Conservation (phyloP, 768 basidiomycete species). For the Russula sp. region DNA sequence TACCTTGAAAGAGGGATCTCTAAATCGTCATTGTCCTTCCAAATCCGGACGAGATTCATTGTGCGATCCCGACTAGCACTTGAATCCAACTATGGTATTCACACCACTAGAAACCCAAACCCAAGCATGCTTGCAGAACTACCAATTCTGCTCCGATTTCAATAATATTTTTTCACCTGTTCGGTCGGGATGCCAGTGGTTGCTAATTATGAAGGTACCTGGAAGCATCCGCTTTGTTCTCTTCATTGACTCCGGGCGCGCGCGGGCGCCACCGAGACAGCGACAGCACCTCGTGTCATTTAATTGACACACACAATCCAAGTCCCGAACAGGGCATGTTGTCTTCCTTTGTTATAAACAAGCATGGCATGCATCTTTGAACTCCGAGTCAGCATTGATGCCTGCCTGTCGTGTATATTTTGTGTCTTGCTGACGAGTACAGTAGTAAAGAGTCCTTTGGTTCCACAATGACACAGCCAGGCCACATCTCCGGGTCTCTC, state of each 20-base stretch:
- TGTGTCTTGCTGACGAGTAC: constrained; percentile 12
- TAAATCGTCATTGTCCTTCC: constrained; percentile 5
- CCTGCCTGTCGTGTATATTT: background rate
- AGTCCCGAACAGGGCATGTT: constrained; percentile 4
- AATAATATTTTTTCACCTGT: constrained; percentile 6
- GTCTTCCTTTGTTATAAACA: constrained; percentile 15
- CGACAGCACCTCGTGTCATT: background rate
- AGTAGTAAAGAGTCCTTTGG: background rate
- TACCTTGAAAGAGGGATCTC: background rate
- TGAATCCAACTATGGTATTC: background rate
- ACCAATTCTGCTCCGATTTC: constrained; percentile 20
- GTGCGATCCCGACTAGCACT: background rate
- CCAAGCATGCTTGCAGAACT: background rate
- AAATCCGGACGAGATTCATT: constrained; percentile 15
- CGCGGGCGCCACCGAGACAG: constrained; percentile 1
- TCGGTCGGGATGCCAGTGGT: background rate
- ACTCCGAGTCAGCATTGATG: constrained; percentile 16
- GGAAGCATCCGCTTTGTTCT: constrained; percentile 16
- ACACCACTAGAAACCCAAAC: too few relatives aligned
- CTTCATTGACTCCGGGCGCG: constrained; percentile 5
- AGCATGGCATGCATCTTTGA: constrained; percentile 4
- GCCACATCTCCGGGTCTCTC: constrained; percentile 11
- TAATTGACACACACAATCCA: constrained; percentile 10
- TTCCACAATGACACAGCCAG: constrained; percentile 6
- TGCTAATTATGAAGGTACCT: background rate